These are phyloP conservation scores for Lachancea waltii DNA, from an alignment of 805 yeast species.

Conservation along the genomic window DNA sequence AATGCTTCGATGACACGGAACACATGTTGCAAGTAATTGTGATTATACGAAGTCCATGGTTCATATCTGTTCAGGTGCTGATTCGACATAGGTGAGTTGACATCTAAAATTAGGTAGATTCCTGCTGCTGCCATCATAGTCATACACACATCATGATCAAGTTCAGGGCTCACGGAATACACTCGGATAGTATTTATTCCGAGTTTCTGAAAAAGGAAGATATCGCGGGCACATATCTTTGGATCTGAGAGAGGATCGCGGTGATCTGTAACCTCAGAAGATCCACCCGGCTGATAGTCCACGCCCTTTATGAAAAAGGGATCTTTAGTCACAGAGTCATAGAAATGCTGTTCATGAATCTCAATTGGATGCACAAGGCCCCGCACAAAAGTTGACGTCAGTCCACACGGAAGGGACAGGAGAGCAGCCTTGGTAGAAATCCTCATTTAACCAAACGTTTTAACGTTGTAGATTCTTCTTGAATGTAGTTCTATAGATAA, in stretches of 20 bases:
- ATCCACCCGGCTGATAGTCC: slow-evolving; percentile 95
- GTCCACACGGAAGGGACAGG: neutral
- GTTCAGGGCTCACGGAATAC: slow-evolving; percentile 75
- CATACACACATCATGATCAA: slow-evolving; percentile 88
- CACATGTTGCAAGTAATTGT: slow-evolving; percentile 63
- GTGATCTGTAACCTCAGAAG: slow-evolving; percentile 55
- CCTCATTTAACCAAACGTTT: too few species aligned
- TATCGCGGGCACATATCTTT: slow-evolving; percentile 71
- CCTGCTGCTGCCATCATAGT: slow-evolving; percentile 85
- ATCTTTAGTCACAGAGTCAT: slow-evolving; percentile 64
- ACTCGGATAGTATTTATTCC: slow-evolving; percentile 85
- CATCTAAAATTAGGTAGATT: slow-evolving; percentile 85
- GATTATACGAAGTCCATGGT: slow-evolving; percentile 85
- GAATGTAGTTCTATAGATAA: too few species aligned
- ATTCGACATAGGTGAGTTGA: slow-evolving; percentile 73
- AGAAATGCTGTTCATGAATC: slow-evolving; percentile 63
- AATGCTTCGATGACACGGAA: slow-evolving; percentile 77
- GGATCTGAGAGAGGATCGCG: slow-evolving; percentile 76
- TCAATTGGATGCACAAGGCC: slow-evolving; percentile 57
- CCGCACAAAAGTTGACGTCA: neutral
- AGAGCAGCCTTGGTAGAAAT: too few species aligned
- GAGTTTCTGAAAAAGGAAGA: slow-evolving; percentile 68
- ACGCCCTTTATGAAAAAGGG: slow-evolving; percentile 82
- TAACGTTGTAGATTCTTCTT: too few species aligned
- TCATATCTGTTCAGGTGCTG: slow-evolving; percentile 85